Percentiles rank a stretch among this genome's conserved stretches.
phyloP scores from a whole-genome alignment of 345 rosid species.

The Erysimum cheiranthoides region DNA sequence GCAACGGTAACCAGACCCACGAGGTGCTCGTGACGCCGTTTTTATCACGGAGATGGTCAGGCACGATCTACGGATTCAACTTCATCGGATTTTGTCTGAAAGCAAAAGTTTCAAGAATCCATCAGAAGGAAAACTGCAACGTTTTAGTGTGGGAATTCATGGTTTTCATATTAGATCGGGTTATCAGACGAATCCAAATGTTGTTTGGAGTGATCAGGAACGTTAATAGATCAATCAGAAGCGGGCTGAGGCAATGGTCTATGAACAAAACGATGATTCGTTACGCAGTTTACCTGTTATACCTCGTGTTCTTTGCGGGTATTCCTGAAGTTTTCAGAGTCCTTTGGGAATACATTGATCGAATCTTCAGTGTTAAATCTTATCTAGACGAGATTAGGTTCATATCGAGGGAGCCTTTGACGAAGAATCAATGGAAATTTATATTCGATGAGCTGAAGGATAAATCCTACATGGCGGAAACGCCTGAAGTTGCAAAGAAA shows the following conservation, averaged over 20 bases:
- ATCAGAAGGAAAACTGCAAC: constrained; percentile 8
- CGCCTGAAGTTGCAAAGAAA: constrained; percentile 50
- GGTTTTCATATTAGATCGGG: neutral
- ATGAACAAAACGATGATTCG: neutral
- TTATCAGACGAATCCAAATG: neutral
- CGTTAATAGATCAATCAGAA: neutral
- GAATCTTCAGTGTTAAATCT: constrained; percentile 41
- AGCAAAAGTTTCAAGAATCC: constrained; percentile 43
- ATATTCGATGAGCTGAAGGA: constrained; percentile 52
- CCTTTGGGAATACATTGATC: constrained; percentile 27
- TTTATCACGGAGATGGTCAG: constrained; percentile 60
- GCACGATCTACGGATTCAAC: constrained; percentile 49
- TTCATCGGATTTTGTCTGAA: constrained; percentile 56
- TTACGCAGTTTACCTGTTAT: constrained; percentile 20
- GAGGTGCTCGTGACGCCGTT: constrained; percentile 42
- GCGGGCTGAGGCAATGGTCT: constrained; percentile 7
- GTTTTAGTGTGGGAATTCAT: neutral
- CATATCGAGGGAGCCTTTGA: constrained; percentile 47
- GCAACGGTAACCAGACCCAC: constrained; percentile 11
- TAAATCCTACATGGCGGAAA: constrained; percentile 51
- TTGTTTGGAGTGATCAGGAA: constrained; percentile 2
- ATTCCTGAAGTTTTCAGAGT: constrained; percentile 9
- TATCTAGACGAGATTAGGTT: constrained; percentile 42
- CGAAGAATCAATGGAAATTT: constrained; percentile 53
- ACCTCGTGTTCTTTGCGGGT: neutral